These are phyloP conservation scores for Phytophthora fragariaefolia DNA, from an alignment of 352 stramenopile genomes.

Conservation along the genomic window DNA sequence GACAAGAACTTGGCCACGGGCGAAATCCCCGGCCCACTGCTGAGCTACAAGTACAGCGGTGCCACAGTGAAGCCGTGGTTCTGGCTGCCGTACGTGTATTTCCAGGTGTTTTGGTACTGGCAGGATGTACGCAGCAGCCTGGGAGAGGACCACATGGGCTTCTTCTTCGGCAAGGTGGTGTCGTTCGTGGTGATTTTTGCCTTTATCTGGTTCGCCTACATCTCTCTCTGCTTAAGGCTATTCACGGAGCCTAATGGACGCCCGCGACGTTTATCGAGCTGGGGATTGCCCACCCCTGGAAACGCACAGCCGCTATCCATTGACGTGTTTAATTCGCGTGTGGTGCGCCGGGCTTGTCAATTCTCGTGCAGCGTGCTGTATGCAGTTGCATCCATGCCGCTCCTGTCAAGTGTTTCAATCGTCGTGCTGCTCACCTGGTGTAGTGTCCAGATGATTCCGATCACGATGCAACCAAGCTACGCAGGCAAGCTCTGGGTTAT, in stretches of 20 bases:
- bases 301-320: conserved; percentile 62
- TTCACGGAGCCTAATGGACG: conserved; percentile 71
- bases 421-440: conserved; percentile 55
- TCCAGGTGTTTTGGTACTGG: conserved; percentile 88
- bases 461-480: conserved; percentile 76
- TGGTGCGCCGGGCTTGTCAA: conserved; percentile 74
- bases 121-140: conserved; percentile 64
- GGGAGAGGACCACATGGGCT: conserved; percentile 66
- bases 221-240: conserved; percentile 71
- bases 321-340: conserved; percentile 76
- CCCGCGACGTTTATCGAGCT: conserved; percentile 65
- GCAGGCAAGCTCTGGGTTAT: conserved; percentile 70
- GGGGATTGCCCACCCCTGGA: conserved; percentile 55
- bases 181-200: conserved; percentile 66
- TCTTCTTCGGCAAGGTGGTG: conserved; percentile 67
- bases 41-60: conserved; percentile 86
- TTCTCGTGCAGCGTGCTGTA: conserved; percentile 80
- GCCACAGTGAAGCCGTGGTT: conserved; percentile 80
- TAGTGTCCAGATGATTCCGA: conserved; percentile 60
- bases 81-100: conserved; percentile 84
- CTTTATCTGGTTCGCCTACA: conserved; percentile 72
- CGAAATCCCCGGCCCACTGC: conserved; percentile 68
- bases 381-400: conserved; percentile 66
- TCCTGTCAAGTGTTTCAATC: conserved; percentile 68
- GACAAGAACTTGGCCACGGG: conserved; percentile 66